phyloP scores from a whole-genome alignment of 1,284 basidiomycete species.

The Malassezia obtusa region DNA sequence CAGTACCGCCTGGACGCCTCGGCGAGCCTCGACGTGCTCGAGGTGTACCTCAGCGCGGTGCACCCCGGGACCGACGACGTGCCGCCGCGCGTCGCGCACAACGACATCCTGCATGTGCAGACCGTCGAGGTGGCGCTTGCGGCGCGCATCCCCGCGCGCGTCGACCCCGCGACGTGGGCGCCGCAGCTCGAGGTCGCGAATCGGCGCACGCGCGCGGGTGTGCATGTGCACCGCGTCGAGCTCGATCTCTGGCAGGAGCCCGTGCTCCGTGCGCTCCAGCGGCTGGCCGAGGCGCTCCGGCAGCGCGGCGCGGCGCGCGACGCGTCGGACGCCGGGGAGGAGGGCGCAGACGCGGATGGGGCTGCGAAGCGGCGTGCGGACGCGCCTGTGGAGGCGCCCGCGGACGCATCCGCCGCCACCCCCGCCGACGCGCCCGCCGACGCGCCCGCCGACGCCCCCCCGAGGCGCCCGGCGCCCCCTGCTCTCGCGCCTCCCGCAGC shows the following conservation, averaged over 20 bases:
- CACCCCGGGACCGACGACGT: not conserved
- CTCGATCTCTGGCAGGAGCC: conserved; percentile 10
- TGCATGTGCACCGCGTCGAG: conserved; percentile 5
- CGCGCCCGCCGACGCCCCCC: not conserved
- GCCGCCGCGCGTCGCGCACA: not conserved
- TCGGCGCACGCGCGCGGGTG: not conserved
- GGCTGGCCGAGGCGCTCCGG: not conserved
- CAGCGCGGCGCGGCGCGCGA: not conserved
- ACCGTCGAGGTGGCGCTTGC: not conserved
- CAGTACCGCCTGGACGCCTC: conserved; percentile 2
- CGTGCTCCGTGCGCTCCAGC: conserved; percentile 1
- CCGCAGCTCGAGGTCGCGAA: not conserved
- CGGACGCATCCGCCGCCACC: not conserved
- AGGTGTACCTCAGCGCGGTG: conserved; percentile 8
- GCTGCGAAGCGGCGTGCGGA: not conserved
- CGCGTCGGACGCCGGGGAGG: too few species aligned
- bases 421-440: not conserved
- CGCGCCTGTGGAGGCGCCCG: not conserved
- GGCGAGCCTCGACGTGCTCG: conserved; percentile 4
- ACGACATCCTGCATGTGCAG: conserved; percentile 9
- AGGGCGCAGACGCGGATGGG: not conserved
- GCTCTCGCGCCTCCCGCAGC: conserved; percentile 1
- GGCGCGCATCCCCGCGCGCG: not conserved
- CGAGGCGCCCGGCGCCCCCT: not conserved
- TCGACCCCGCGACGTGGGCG: not conserved